These are phyloP conservation scores for Hortiboletus campestris DNA, from an alignment of 768 basidiomycete genomes.

Conservation along the genomic window DNA sequence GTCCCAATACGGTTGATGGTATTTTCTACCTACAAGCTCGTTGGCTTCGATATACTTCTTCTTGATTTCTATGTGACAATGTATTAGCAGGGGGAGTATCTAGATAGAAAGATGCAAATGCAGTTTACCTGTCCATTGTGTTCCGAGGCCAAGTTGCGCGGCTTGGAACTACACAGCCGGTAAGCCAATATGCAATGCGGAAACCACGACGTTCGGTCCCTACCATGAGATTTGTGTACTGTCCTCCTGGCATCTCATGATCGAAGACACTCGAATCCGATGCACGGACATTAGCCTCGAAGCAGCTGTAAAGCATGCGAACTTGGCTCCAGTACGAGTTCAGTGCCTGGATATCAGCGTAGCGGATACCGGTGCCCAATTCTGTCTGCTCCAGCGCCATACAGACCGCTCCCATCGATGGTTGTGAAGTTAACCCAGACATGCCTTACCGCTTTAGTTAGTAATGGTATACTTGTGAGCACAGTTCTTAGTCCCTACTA, in stretches of 20 bases:
- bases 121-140: conserved; percentile 82
- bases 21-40: conserved; percentile 65
- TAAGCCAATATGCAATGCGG: conserved; percentile 20
- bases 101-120: conserved; percentile 4
- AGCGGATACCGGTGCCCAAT: conserved; percentile 93
- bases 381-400: conserved; percentile 92
- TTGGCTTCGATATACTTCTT: conserved; percentile 99
- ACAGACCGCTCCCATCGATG: conserved; percentile 97
- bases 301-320: conserved; percentile 91
- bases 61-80: conserved; percentile 71
- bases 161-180: conserved; percentile 83
- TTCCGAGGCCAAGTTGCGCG: conserved; percentile 92
- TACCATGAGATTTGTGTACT: conserved; percentile 93
- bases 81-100: conserved; percentile 9
- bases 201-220: conserved; percentile 22
- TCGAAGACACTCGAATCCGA: conserved; percentile 98
- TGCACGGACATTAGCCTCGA: conserved; percentile 96
- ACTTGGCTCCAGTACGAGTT: conserved; percentile 99
- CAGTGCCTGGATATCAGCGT: conserved; percentile 94
- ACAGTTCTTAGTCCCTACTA: conserved; percentile 53
- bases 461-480: background rate
- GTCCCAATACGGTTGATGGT: background rate
- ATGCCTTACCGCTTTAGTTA: conserved; percentile 60
- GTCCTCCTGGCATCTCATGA: conserved; percentile 99
- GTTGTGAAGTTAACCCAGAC: conserved; percentile 97